Conservation (phyloP, 2,329 filamentous ascomycete genomes). For the Claviceps paspali region DNA sequence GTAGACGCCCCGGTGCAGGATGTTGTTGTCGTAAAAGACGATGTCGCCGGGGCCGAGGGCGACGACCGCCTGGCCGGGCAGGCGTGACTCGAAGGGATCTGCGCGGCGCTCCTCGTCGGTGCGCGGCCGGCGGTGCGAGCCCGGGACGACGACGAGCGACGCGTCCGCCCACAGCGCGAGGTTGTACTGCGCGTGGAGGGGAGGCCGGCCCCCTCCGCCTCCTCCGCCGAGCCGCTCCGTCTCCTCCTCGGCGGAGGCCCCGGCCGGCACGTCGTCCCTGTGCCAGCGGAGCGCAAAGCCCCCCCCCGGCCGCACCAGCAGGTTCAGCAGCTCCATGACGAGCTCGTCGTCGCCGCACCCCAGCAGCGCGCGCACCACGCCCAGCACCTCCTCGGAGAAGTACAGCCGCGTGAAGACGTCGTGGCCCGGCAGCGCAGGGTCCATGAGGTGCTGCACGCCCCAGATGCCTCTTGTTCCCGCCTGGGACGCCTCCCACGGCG, state of each 20-base stretch:
- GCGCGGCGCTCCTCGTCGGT: slow-evolving; percentile 56
- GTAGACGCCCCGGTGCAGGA: slow-evolving; percentile 60
- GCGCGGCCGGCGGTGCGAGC: slow-evolving; percentile 55
- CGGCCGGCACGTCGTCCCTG: slow-evolving; percentile 63
- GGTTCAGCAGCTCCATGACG: slow-evolving; percentile 79
- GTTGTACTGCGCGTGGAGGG: slow-evolving; percentile 77
- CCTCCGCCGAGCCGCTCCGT: slow-evolving; percentile 43
- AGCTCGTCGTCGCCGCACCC: slow-evolving; percentile 42
- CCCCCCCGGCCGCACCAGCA: slow-evolving; percentile 57
- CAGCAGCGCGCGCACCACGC: slow-evolving; percentile 50
- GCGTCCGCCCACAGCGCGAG: slow-evolving; percentile 63
- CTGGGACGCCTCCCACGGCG: slow-evolving; percentile 58
- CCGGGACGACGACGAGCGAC: slow-evolving; percentile 61
- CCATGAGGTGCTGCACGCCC: slow-evolving; percentile 76
- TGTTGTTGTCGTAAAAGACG: slow-evolving; percentile 85
- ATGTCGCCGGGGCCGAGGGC: slow-evolving; percentile 57
- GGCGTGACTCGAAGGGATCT: slow-evolving; percentile 42
- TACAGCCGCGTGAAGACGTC: slow-evolving; percentile 52
- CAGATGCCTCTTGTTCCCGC: slow-evolving; percentile 59
- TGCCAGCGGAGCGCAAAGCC: slow-evolving; percentile 75
- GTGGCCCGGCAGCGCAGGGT: slow-evolving; percentile 51
- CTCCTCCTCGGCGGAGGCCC: slow-evolving; percentile 53
- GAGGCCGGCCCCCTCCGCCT: slow-evolving; percentile 36
- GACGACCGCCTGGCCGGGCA: slow-evolving; percentile 53
- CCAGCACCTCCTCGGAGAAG: slow-evolving; percentile 51